phyloP scores from a whole-genome alignment of 768 basidiomycete genomes.

The Serpula lacrymans region DNA sequence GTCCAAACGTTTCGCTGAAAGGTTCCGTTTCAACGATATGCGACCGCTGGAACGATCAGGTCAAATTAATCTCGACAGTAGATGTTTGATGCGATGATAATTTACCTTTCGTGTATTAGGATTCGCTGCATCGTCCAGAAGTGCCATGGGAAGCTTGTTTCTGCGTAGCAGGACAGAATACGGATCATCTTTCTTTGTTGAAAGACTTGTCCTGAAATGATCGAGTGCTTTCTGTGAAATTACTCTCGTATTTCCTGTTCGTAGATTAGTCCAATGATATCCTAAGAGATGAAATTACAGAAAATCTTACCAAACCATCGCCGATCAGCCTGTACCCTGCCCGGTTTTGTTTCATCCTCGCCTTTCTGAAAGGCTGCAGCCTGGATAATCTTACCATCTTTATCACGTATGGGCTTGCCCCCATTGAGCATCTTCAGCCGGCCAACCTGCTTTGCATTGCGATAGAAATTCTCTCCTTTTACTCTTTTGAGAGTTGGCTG shows the following conservation, averaged over 20 bases:
- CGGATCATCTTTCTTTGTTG: conserved; percentile 84
- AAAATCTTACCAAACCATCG: conserved; percentile 88
- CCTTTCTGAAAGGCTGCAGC: conserved; percentile 95
- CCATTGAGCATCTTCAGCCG: conserved; percentile 91
- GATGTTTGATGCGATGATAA: neutral
- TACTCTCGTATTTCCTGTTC: conserved; percentile 91
- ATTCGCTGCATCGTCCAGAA: conserved; percentile 87
- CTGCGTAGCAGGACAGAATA: conserved; percentile 92
- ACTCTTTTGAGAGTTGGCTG: conserved; percentile 59
- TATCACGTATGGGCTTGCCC: conserved; percentile 87
- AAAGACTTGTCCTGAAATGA: conserved; percentile 90
- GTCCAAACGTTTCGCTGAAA: conserved; percentile 91
- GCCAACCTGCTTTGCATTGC: conserved; percentile 85
- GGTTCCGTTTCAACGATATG: conserved; percentile 97
- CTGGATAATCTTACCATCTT: conserved; percentile 87
- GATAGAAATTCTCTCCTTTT: conserved; percentile 98
- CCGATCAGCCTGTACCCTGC: conserved; percentile 91
- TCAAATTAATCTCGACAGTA: neutral
- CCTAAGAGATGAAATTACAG: conserved; percentile 8
- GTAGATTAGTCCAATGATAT: conserved; percentile 3
- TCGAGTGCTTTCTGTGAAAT: conserved; percentile 95
- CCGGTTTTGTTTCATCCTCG: conserved; percentile 87
- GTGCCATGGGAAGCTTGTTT: conserved; percentile 96
- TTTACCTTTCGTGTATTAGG: conserved; percentile 72
- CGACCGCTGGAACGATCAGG: conserved; percentile 54